A percentile compares a stretch with the other conserved stretches of the same genome.
Conservation (phyloP, 2,329 filamentous ascomycete genomes). For the Fusarium sp. region DNA sequence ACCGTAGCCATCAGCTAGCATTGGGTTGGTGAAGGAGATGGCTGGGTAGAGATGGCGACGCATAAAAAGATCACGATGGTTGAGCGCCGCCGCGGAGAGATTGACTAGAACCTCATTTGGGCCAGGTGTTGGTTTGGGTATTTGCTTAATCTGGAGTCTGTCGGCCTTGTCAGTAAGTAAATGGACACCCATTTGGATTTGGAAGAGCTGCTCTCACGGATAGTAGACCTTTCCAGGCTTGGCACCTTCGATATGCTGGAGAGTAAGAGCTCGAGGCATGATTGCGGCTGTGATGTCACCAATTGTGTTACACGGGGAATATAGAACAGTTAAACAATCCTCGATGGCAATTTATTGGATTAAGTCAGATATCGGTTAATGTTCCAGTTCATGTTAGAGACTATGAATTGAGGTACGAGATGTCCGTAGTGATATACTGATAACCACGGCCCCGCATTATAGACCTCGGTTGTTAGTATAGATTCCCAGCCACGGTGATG, state of each 20-base stretch:
- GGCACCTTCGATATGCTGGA: constrained; percentile 76
- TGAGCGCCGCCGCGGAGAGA: constrained; percentile 84
- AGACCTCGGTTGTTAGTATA: constrained; percentile 25
- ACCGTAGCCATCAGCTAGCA: constrained; percentile 87
- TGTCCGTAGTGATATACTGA: background rate
- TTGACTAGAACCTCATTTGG: constrained; percentile 79
- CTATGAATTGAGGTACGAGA: background rate
- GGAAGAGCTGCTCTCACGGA: constrained; percentile 63
- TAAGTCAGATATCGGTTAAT: constrained; percentile 2
- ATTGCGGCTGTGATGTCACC: background rate
- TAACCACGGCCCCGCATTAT: constrained; percentile 22
- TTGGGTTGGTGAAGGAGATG: constrained; percentile 81
- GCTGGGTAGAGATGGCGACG: constrained; percentile 92
- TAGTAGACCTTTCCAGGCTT: constrained; percentile 93
- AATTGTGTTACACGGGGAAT: background rate
- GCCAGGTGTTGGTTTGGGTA: constrained; percentile 73
- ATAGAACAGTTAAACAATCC: background rate
- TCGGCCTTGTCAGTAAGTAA: constrained; percentile 24
- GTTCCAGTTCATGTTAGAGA: background rate
- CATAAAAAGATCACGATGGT: constrained; percentile 96
- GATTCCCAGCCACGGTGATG: constrained; percentile 5
- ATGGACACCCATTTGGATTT: background rate
- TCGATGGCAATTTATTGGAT: too few species aligned
- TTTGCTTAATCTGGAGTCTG: constrained; percentile 71
- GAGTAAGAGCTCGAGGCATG: constrained; percentile 70